phyloP scores from a whole-genome alignment of 176 grass and related monocot genomes.

The Lolium perenne region DNA sequence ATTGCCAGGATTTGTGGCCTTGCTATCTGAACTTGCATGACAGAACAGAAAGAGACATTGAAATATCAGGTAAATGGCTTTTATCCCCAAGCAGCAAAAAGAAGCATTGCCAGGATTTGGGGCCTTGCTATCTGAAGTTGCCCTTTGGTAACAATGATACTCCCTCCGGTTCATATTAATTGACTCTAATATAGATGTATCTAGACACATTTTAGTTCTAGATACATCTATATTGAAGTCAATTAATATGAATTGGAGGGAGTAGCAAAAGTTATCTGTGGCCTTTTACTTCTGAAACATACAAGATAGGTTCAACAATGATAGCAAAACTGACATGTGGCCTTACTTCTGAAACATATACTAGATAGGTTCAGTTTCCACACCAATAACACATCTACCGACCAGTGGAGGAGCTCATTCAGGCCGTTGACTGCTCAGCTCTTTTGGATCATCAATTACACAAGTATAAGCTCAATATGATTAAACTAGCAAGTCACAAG shows the following conservation, averaged over 20 bases:
- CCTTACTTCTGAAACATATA: too few relatives aligned
- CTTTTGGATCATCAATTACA: background rate
- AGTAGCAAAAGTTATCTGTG: background rate
- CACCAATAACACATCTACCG: too few relatives aligned
- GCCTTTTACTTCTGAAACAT: slow-evolving; percentile 14
- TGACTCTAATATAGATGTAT: too few relatives aligned
- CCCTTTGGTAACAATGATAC: background rate
- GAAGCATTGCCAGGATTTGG: background rate
- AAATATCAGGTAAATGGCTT: background rate
- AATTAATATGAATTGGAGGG: too few relatives aligned
- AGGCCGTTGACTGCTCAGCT: background rate
- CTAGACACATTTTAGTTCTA: too few relatives aligned
- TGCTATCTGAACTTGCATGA: background rate
- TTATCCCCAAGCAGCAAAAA: background rate
- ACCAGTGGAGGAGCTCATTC: background rate
- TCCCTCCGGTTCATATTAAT: too few relatives aligned
- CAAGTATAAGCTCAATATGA: too few relatives aligned
- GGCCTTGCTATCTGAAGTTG: background rate
- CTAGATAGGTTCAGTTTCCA: background rate
- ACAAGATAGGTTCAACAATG: too few relatives aligned
- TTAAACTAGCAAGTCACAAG: too few relatives aligned
- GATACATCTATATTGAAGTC: too few relatives aligned
- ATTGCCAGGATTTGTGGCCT: background rate
- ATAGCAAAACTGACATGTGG: background rate
- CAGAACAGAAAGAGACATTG: background rate